These are phyloP conservation scores for Barbatosphaeria neglecta DNA, from an alignment of 495 filamentous ascomycete genomes.

Conservation along the genomic window DNA sequence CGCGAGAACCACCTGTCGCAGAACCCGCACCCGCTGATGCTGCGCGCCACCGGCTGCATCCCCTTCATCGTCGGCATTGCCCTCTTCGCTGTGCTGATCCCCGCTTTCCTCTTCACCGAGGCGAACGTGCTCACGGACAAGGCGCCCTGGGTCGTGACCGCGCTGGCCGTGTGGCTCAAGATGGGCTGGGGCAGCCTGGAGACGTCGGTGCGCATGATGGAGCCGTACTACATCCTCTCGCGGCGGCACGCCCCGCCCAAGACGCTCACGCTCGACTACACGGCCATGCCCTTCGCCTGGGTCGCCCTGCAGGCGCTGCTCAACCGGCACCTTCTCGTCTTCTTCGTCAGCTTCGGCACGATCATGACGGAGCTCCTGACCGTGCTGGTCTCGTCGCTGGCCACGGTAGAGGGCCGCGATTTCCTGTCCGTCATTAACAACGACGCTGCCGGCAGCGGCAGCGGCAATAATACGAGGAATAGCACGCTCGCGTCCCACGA, in stretches of 20 bases:
- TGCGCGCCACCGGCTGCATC: conserved; percentile 46
- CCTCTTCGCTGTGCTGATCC: conserved; percentile 40
- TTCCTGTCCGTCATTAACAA: conserved; percentile 27
- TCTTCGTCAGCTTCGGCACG: conserved; percentile 48
- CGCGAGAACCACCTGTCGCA: conserved; percentile 27
- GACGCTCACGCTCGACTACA: conserved; percentile 60
- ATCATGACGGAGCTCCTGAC: conserved; percentile 58
- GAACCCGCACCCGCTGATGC: conserved; percentile 59
- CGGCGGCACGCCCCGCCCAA: conserved; percentile 48
- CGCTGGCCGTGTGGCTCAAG: conserved; percentile 52
- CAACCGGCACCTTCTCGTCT: conserved; percentile 54
- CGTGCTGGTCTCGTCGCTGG: conserved; percentile 51
- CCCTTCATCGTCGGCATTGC: conserved; percentile 40
- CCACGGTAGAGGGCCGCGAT: conserved; percentile 43
- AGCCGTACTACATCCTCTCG: conserved; percentile 61
- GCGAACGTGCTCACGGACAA: conserved; percentile 44
- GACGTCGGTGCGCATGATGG: conserved; percentile 58
- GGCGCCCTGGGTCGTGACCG: conserved; percentile 52
- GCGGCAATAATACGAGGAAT: no score
- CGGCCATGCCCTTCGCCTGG: conserved; percentile 54
- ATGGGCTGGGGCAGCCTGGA: conserved; percentile 59
- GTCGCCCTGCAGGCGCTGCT: conserved; percentile 45
- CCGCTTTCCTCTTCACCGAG: conserved; percentile 44
- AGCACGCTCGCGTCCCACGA: conserved; percentile 2
- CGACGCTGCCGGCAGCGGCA: background rate